Conservation (phyloP, 1,284 basidiomycete species). For the Amylostereum chailletii region DNA sequence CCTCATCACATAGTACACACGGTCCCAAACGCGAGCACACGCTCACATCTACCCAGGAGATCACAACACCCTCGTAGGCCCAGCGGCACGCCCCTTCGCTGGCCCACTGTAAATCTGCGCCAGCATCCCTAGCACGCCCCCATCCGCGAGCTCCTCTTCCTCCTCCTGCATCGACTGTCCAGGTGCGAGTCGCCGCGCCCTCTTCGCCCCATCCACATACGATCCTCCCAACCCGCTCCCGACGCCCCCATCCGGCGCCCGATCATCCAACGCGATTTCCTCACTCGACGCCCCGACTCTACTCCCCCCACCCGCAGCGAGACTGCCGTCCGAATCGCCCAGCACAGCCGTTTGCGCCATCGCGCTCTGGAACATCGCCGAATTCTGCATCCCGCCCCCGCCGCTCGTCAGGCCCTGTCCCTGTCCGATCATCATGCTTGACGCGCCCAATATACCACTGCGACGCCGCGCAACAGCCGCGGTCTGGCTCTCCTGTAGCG, state of each 20-base stretch:
- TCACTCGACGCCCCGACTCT: conserved; percentile 11
- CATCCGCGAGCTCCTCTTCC: conserved; percentile 49
- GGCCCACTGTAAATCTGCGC: conserved; percentile 67
- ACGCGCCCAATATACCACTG: conserved; percentile 15
- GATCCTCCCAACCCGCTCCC: conserved; percentile 58
- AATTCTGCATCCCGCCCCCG: conserved; percentile 24
- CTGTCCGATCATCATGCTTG: conserved; percentile 16
- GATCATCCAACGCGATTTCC: conserved; percentile 35
- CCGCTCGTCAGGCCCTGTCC: conserved; percentile 24
- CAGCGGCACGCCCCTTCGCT: conserved; percentile 26
- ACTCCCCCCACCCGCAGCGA: conserved; percentile 16
- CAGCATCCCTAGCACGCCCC: conserved; percentile 66
- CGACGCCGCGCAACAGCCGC: conserved; percentile 37
- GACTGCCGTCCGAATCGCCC: conserved; percentile 62
- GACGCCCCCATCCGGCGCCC: conserved; percentile 43
- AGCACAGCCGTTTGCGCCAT: conserved; percentile 62
- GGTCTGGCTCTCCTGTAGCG: conserved; percentile 60
- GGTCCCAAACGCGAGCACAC: too few relatives aligned
- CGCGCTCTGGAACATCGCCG: conserved; percentile 28
- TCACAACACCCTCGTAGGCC: conserved; percentile 37
- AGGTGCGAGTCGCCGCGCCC: conserved; percentile 20
- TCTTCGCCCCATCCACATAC: conserved; percentile 47
- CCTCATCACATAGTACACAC: too few relatives aligned
- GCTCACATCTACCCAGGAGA: too few relatives aligned
- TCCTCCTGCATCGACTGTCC: conserved; percentile 42